Percentiles rank a stretch among this genome's conserved stretches.
phyloP scores from a whole-genome alignment of 2,329 filamentous ascomycete species.

The Neonectria hederae region DNA sequence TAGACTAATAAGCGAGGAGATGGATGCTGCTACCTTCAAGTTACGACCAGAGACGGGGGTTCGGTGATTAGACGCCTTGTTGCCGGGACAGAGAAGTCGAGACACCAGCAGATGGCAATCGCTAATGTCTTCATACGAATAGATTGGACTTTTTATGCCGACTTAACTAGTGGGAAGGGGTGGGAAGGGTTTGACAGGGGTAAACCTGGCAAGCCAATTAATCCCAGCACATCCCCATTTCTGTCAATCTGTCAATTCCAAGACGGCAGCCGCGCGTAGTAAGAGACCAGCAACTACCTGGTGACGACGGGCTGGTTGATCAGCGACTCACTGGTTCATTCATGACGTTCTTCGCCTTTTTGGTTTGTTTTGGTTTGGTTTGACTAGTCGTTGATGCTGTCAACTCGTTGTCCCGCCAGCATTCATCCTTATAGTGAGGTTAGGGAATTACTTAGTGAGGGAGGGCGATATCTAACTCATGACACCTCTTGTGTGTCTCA shows the following conservation, averaged over 20 bases:
- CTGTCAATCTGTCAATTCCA: conserved; percentile 4
- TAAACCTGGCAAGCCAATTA: conserved; percentile 4
- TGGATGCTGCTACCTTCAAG: neutral
- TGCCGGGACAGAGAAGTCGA: neutral
- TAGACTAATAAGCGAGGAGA: no score
- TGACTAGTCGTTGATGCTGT: neutral
- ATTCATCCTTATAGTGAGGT: neutral
- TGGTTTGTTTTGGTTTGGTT: neutral
- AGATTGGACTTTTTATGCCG: neutral
- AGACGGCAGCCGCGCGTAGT: neutral
- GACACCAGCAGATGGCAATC: conserved; percentile 4
- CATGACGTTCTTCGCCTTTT: neutral
- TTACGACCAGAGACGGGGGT: neutral
- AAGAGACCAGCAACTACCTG: no score
- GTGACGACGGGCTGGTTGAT: no score
- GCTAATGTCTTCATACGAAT: neutral
- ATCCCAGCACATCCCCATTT: conserved; percentile 1
- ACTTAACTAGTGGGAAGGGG: conserved; percentile 6
- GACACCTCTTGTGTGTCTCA: neutral
- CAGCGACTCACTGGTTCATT: neutral
- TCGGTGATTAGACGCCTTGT: neutral
- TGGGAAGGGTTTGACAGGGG: neutral
- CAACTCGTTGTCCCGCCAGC: neutral
- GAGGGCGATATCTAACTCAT: neutral
- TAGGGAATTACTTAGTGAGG: neutral